Conservation (phyloP, 208 protist species). For the Crithidia bombi region DNA sequence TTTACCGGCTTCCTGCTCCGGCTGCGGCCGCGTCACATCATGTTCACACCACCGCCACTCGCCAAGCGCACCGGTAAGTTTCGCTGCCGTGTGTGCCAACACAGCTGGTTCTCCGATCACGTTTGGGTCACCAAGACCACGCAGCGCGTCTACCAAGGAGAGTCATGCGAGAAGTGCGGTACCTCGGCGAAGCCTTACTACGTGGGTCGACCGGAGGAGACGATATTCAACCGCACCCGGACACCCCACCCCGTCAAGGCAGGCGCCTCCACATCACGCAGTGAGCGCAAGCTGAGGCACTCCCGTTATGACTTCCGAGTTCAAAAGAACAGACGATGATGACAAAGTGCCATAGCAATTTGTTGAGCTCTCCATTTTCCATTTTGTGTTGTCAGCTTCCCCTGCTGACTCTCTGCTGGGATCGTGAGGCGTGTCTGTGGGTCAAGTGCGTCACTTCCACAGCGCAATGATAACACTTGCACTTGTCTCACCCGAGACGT, state of each 20-base stretch:
- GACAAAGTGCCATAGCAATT: not conserved
- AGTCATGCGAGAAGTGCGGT: conserved; percentile 85
- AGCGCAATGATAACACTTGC: too few relatives aligned
- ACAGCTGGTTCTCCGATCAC: conserved; percentile 70
- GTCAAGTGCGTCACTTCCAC: too few relatives aligned
- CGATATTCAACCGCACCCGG: conserved; percentile 78
- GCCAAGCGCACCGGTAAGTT: conserved; percentile 71
- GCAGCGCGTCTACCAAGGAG: conserved; percentile 88
- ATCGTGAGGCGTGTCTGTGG: too few relatives aligned
- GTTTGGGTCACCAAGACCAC: conserved; percentile 92
- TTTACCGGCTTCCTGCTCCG: conserved; percentile 30
- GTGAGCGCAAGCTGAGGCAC: conserved; percentile 78
- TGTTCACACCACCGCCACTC: conserved; percentile 88
- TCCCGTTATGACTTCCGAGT: conserved; percentile 77
- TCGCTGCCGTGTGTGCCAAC: conserved; percentile 63
- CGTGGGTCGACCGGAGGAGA: conserved; percentile 73
- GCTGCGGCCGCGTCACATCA: conserved; percentile 86
- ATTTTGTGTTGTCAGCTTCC: too few relatives aligned
- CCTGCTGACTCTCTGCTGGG: too few relatives aligned
- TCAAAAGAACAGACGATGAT: conserved; percentile 48
- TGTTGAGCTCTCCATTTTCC: too few relatives aligned
- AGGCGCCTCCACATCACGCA: conserved; percentile 62
- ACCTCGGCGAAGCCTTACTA: conserved; percentile 91
- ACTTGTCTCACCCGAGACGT: too few relatives aligned
- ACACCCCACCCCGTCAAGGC: conserved; percentile 83